A percentile compares a stretch with the other conserved stretches of the same genome.
These are phyloP conservation scores for Ogataea populi-albae DNA, from an alignment of 805 yeast genomes.

Conservation along the genomic window DNA sequence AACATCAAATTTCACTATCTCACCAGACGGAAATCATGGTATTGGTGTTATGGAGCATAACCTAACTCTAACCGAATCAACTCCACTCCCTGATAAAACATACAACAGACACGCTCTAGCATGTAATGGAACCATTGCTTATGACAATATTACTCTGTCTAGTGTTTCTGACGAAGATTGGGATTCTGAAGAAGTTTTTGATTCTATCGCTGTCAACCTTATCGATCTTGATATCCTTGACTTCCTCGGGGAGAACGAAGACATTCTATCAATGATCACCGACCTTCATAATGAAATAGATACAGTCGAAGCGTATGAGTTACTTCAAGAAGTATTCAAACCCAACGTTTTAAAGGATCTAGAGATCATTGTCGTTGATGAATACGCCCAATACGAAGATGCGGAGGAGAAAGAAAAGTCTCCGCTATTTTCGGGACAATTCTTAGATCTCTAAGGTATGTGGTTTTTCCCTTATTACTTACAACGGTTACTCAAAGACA, in stretches of 20 bases:
- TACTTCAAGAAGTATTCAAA: too few species aligned
- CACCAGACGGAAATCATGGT: constrained; percentile 48
- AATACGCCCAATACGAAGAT: constrained; percentile 1
- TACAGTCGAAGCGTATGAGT: too few species aligned
- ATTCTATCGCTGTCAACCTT: too few species aligned
- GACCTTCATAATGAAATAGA: too few species aligned
- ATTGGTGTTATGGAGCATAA: constrained; percentile 37
- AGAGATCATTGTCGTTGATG: too few species aligned
- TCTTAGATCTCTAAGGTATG: constrained; percentile 3
- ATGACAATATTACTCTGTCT: constrained; percentile 24
- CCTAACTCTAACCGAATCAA: constrained; percentile 25
- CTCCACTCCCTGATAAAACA: constrained; percentile 19
- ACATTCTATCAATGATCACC: too few species aligned
- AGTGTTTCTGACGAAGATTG: constrained; percentile 1
- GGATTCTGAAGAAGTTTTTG: too few species aligned
- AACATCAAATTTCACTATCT: constrained; percentile 39
- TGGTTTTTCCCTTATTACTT: not conserved
- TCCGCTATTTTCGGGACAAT: not conserved
- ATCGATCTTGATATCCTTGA: too few species aligned
- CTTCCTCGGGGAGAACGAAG: too few species aligned
- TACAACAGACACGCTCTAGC: constrained; percentile 34
- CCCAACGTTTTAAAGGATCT: too few species aligned
- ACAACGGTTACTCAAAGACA: too few species aligned
- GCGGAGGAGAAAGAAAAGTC: constrained; percentile 1
- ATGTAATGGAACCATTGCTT: constrained; percentile 29